Evolutionary conservation across 129 eudicot species (phyloP).

Genomic region (Chrysanthemum makinoi): DNA sequence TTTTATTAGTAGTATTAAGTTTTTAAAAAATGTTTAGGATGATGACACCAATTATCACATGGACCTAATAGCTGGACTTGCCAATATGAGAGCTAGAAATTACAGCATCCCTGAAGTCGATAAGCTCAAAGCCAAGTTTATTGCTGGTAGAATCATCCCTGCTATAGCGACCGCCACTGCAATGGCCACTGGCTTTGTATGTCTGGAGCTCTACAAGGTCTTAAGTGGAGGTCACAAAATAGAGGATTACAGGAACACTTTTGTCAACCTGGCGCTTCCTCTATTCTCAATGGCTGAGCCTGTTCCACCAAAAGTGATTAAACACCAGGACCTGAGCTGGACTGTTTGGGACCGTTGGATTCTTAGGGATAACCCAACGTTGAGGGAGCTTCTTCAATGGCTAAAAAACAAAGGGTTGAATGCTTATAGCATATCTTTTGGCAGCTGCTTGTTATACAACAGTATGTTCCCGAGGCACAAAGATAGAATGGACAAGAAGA

Average conservation of each 20-base stretch:
- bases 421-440: conserved; percentile 85
- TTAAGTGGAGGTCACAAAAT: conserved; percentile 73
- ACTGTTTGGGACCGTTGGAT: conserved; percentile 98
- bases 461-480: conserved; percentile 84
- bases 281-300: conserved; percentile 96
- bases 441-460: conserved; percentile 82
- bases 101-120: conserved; percentile 97
- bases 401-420: conserved; percentile 69
- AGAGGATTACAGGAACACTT: conserved; percentile 91
- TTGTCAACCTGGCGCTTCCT: conserved; percentile 95
- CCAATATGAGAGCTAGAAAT: conserved; percentile 96
- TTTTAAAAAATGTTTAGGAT: conserved; percentile 47
- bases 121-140: conserved; percentile 90
- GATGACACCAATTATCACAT: conserved; percentile 92
- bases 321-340: conserved; percentile 91
- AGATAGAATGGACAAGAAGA: conserved; percentile 74
- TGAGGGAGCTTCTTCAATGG: conserved; percentile 76
- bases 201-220: conserved; percentile 91
- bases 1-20: neutral
- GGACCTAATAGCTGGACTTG: conserved; percentile 93
- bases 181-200: conserved; percentile 94
- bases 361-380: conserved; percentile 64
- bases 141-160: conserved; percentile 95
- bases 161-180: conserved; percentile 99
- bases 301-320: conserved; percentile 82